A percentile compares a stretch with the other conserved stretches of the same genome.
These are phyloP conservation scores for Hysterangium stoloniferum DNA, from an alignment of 768 basidiomycete genomes.

Conservation along the genomic window DNA sequence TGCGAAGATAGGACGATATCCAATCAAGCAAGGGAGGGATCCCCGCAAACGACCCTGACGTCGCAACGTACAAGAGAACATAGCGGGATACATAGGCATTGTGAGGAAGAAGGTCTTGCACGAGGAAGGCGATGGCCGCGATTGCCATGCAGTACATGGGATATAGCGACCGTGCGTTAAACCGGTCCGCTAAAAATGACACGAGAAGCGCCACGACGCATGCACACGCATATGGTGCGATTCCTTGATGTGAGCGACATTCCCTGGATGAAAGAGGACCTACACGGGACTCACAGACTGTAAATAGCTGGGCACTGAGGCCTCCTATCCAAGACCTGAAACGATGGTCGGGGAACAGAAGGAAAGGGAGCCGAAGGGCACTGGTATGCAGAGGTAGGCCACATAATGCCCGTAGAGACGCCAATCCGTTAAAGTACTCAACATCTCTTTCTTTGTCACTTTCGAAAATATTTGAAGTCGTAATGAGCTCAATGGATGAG, in stretches of 20 bases:
- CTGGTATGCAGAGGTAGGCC: slow-evolving; percentile 37
- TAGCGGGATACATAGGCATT: slow-evolving; percentile 24
- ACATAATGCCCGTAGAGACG: slow-evolving; percentile 32
- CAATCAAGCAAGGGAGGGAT: slow-evolving; percentile 29
- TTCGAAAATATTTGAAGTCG: too few species aligned
- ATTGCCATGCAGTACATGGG: neutral
- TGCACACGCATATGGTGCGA: slow-evolving; percentile 31
- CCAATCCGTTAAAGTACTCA: slow-evolving; percentile 29
- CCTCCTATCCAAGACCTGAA: slow-evolving; percentile 49
- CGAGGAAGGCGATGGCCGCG: slow-evolving; percentile 14
- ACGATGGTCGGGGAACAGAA: slow-evolving; percentile 74
- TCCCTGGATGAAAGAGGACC: neutral
- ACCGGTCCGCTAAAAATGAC: slow-evolving; percentile 20
- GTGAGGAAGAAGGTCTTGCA: slow-evolving; percentile 19
- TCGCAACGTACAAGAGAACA: slow-evolving; percentile 25
- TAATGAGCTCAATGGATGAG: too few species aligned
- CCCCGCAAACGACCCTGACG: slow-evolving; percentile 26
- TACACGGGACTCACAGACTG: slow-evolving; percentile 32
- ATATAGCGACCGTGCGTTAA: slow-evolving; percentile 13
- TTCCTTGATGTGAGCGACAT: neutral
- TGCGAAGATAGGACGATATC: slow-evolving; percentile 27
- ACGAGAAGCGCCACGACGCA: slow-evolving; percentile 23
- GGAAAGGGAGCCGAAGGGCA: slow-evolving; percentile 32
- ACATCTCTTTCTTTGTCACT: slow-evolving; percentile 33
- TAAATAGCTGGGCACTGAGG: slow-evolving; percentile 51